Percentiles rank a stretch among this genome's conserved stretches.
phyloP scores from a whole-genome alignment of 768 basidiomycete genomes.

The Gelatoporia subvermispora region DNA sequence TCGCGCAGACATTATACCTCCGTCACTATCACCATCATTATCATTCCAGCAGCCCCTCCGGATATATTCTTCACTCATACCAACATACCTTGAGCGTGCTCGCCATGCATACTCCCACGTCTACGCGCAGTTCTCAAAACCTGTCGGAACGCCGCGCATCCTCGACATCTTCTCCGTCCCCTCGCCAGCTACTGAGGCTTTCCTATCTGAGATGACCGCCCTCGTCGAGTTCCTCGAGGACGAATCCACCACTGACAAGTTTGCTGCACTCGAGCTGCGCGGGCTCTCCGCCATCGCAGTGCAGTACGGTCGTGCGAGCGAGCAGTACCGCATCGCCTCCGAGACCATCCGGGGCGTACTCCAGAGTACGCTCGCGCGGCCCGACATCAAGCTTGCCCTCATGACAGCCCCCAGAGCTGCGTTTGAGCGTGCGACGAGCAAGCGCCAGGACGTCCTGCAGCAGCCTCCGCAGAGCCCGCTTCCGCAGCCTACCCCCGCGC shows the following conservation, averaged over 20 bases:
- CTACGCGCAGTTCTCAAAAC: constrained; percentile 33
- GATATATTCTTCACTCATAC: constrained; percentile 39
- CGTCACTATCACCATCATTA: constrained; percentile 46
- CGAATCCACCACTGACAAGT: constrained; percentile 34
- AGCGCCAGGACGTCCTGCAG: constrained; percentile 29
- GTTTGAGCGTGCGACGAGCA: constrained; percentile 6
- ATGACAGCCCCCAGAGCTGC: constrained; percentile 38
- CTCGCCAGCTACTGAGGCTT: constrained; percentile 33
- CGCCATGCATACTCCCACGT: constrained; percentile 52
- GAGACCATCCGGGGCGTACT: constrained; percentile 46
- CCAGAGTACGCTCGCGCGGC: constrained; percentile 34
- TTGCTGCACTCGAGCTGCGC: constrained; percentile 60
- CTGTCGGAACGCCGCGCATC: constrained; percentile 22
- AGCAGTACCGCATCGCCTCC: constrained; percentile 46
- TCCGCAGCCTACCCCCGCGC: constrained; percentile 36
- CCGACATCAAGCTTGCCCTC: constrained; percentile 44
- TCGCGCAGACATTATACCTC: constrained; percentile 51
- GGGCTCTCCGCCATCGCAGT: constrained; percentile 45
- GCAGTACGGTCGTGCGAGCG: constrained; percentile 45
- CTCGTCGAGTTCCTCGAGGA: constrained; percentile 52
- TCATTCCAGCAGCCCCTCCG: constrained; percentile 18
- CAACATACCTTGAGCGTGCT: constrained; percentile 57
- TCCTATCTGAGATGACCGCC: constrained; percentile 39
- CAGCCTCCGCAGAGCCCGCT: constrained; percentile 41
- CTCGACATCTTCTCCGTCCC: constrained; percentile 39